Base-by-base conservation (phyloP, 208 protist genomes). In the Crithidia thermophila region DNA sequence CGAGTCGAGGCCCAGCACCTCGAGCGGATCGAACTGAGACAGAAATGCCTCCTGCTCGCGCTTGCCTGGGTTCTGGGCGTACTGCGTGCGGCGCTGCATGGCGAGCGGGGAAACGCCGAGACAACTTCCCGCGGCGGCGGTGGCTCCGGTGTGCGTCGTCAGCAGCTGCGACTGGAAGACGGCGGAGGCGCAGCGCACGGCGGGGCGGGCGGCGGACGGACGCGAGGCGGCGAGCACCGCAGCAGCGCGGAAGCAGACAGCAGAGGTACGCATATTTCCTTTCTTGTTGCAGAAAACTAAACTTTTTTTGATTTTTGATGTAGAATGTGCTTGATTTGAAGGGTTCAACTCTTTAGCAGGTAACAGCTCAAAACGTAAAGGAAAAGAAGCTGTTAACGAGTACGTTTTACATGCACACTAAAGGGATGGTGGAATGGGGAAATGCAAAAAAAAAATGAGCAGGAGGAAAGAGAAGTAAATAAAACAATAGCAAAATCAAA, bases 31-130 rank as follows among this genome's bases (percentile, higher is more conserved):
- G 45, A 75, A 94, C 75, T 94, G 89, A 16, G 86, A 76, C 13
- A 94, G 82, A 66, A 94, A 94, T 0, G 88, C 85, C 72, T 94
- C 88, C 60, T 94, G 88, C 16, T 85, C 81, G 14, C 88, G 81
- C 81, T 94, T 94, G 21, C 88, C 88, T 0, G 84, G 78, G 33
- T 79, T 74, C 76, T 88, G 84, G n/a, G 81, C 81, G 77, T 89
- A 94, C 76, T 94, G 88, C 52, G 70, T 79, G 56, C 88, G 88
- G 8, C 67, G 72, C 65, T 90, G 84, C 30, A 62, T 43, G 20
- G 25, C 21, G 1, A 81, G 49, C 3, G 72, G 33, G n/a, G 37
- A 43, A 42, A 40, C 20, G 18, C 2, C 23, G n/a, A 37, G 36
- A 47, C 57, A 59, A 36, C 33, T 40, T n/a, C 64, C 49, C 27